Conservation (phyloP, 805 yeast species). For the Ogataea wickerhamii region DNA sequence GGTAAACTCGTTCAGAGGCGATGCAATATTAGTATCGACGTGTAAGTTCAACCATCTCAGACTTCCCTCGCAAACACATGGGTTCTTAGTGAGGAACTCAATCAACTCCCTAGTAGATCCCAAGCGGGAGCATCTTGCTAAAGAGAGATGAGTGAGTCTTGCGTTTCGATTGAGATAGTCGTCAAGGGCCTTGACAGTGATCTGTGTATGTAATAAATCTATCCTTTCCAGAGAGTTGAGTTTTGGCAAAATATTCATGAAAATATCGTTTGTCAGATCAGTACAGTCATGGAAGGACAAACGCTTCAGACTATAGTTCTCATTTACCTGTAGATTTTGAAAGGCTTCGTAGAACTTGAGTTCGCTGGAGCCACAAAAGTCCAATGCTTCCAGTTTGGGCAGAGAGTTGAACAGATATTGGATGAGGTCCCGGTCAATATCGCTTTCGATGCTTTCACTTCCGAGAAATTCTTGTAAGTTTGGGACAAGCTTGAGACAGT, state of each 20-base stretch:
- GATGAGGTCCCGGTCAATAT: conserved; percentile 60
- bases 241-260: conserved; percentile 55
- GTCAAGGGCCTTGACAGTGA: conserved; percentile 58
- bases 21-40: conserved; percentile 50
- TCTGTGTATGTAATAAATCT: conserved; percentile 78
- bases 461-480: conserved; percentile 76
- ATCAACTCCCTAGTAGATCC: conserved; percentile 66
- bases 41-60: conserved; percentile 52
- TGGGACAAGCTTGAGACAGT: conserved; percentile 60
- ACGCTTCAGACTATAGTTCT: conserved; percentile 33
- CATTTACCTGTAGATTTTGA: conserved; percentile 35
- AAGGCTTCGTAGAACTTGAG: conserved; percentile 58
- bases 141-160: conserved; percentile 68
- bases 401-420: conserved; percentile 50
- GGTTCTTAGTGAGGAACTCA: conserved; percentile 67
- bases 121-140: conserved; percentile 61
- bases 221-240: conserved; percentile 56
- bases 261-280: conserved; percentile 57
- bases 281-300: conserved; percentile 88
- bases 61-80: conserved; percentile 45
- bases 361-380: conserved; percentile 86
- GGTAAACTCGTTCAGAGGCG: conserved; percentile 45
- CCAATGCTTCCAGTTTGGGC: conserved; percentile 62
- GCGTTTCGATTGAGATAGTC: conserved; percentile 51
- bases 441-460: conserved; percentile 81